These are phyloP conservation scores for Acorus calamus DNA, from an alignment of 106 monocot species.

Conservation along the genomic window DNA sequence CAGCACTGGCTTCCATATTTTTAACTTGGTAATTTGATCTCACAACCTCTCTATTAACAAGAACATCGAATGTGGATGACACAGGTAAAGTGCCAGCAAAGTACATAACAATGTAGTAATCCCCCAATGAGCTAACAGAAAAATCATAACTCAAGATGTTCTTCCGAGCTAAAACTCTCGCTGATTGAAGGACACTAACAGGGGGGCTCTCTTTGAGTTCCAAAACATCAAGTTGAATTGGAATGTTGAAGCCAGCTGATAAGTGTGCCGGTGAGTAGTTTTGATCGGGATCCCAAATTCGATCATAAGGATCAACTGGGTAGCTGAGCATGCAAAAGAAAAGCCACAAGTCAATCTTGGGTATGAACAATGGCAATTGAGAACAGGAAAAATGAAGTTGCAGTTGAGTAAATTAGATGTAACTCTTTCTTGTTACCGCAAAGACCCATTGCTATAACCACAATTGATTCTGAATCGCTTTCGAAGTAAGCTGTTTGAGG, in stretches of 20 bases:
- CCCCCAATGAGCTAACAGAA: slow-evolving; percentile 14
- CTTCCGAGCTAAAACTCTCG: slow-evolving; percentile 31
- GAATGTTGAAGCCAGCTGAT: slow-evolving; percentile 25
- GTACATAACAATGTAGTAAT: slow-evolving; percentile 30
- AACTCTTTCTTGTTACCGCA: slow-evolving; percentile 17
- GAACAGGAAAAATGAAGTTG: not conserved
- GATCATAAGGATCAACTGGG: slow-evolving; percentile 35
- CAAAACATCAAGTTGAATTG: slow-evolving; percentile 14
- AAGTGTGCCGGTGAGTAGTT: slow-evolving; percentile 28
- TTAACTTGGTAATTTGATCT: slow-evolving; percentile 14
- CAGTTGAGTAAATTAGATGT: not conserved
- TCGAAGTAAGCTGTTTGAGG: slow-evolving; percentile 14
- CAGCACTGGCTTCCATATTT: slow-evolving; percentile 20
- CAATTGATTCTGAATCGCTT: slow-evolving; percentile 41
- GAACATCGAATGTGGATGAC: slow-evolving; percentile 33
- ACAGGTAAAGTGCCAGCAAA: slow-evolving; percentile 41
- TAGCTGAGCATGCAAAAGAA: slow-evolving; percentile 13
- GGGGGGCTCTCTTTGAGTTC: slow-evolving; percentile 31
- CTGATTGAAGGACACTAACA: slow-evolving; percentile 31
- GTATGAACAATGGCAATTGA: not conserved
- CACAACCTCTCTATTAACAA: slow-evolving; percentile 22
- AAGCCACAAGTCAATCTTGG: not conserved
- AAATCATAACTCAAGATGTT: slow-evolving; percentile 26
- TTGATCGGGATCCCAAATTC: slow-evolving; percentile 39
- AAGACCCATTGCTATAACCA: slow-evolving; percentile 19